Percentiles rank a stretch among this genome's conserved stretches.
phyloP scores from a whole-genome alignment of 2,329 filamentous ascomycete species.

The Penicillium digitatum region DNA sequence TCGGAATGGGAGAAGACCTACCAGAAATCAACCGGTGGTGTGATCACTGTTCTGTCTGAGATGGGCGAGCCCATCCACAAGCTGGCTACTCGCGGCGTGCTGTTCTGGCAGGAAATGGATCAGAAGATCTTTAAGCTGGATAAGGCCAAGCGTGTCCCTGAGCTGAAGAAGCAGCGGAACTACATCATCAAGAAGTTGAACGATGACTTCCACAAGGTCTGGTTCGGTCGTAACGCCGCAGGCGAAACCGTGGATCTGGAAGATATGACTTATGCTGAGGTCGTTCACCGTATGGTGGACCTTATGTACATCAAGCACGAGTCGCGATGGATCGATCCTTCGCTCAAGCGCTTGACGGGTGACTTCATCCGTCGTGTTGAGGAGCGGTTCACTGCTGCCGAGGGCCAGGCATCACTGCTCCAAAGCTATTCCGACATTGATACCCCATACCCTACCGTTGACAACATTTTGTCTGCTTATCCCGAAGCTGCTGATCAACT shows the following conservation, averaged over 20 bases:
- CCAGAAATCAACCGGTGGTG: conserved; percentile 82
- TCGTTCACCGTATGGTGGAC: conserved; percentile 80
- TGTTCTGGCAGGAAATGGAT: conserved; percentile 99
- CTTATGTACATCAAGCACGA: conserved; percentile 90
- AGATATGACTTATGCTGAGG: conserved; percentile 92
- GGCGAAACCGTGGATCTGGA: conserved; percentile 82
- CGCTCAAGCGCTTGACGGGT: conserved; percentile 75
- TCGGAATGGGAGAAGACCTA: conserved; percentile 88
- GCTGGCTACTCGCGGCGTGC: conserved; percentile 89
- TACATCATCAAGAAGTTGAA: conserved; percentile 96
- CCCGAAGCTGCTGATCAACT: conserved; percentile 84
- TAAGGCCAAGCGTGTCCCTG: conserved; percentile 85
- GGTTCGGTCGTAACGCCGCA: conserved; percentile 82
- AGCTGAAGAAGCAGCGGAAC: conserved; percentile 80
- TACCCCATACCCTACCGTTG: conserved; percentile 71
- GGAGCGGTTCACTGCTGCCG: conserved; percentile 78
- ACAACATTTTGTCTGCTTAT: conserved; percentile 75
- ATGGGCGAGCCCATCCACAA: conserved; percentile 99
- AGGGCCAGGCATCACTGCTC: conserved; percentile 72
- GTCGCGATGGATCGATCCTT: conserved; percentile 84
- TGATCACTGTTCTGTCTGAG: conserved; percentile 95
- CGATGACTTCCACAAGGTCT: conserved; percentile 93
- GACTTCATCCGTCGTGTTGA: conserved; percentile 97
- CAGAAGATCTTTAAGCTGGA: conserved; percentile 95
- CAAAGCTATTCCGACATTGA: conserved; percentile 88